Evolutionary conservation across 1,139 yeast genomes (phyloP).

Genomic region (Kluyveromyces sp.): DNA sequence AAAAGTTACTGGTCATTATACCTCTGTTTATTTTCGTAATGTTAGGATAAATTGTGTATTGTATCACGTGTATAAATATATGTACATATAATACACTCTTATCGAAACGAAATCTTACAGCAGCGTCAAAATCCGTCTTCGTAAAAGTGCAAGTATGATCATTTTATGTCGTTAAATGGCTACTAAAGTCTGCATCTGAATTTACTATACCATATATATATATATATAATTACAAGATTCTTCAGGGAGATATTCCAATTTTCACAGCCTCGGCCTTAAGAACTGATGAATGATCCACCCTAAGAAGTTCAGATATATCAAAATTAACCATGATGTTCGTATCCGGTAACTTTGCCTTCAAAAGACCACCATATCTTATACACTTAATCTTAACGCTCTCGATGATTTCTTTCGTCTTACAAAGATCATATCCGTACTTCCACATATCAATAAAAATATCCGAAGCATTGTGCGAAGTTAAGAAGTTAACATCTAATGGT

Average conservation of each 20-base stretch:
- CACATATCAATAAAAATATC: slow-evolving; percentile 25
- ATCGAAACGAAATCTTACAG: too few relatives aligned
- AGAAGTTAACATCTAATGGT: slow-evolving; percentile 11
- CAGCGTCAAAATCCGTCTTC: too few relatives aligned
- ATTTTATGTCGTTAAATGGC: too few relatives aligned
- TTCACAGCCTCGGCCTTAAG: slow-evolving; percentile 33
- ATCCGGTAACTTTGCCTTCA: slow-evolving; percentile 16
- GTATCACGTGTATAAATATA: too few relatives aligned
- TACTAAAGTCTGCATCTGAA: too few relatives aligned
- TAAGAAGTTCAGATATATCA: slow-evolving; percentile 30
- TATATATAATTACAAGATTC: neutral
- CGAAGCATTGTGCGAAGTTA: slow-evolving; percentile 3
- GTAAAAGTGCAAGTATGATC: too few relatives aligned
- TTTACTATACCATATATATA: too few relatives aligned
- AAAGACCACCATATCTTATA: slow-evolving; percentile 32
- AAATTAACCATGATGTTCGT: slow-evolving; percentile 15
- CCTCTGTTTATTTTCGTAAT: too few relatives aligned
- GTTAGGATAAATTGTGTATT: too few relatives aligned
- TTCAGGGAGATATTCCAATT: slow-evolving; percentile 12
- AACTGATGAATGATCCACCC: slow-evolving; percentile 32
- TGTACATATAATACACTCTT: too few relatives aligned
- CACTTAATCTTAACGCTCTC: slow-evolving; percentile 58
- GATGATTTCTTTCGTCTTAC: slow-evolving; percentile 41
- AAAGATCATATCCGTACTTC: slow-evolving; percentile 24
- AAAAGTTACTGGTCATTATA: too few relatives aligned